These are phyloP conservation scores for Quercus agrifolia DNA, from an alignment of 306 rosid genomes.

Conservation along the genomic window DNA sequence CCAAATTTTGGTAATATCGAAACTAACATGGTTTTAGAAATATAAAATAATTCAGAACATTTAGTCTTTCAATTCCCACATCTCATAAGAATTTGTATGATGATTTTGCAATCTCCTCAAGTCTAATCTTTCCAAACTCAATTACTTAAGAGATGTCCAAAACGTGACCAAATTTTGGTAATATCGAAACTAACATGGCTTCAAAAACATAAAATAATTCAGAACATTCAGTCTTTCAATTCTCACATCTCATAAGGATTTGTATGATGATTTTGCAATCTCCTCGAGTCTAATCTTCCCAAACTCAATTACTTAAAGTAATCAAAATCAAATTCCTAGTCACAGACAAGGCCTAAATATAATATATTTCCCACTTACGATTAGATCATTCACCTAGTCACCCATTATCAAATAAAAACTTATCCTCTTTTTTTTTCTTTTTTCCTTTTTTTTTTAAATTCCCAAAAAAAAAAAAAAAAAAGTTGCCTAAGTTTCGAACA, in stretches of 20 bases:
- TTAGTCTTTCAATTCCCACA: not conserved
- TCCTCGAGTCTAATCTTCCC: not conserved
- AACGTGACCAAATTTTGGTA: too few relatives aligned
- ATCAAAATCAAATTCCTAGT: not conserved
- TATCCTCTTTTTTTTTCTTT: not conserved
- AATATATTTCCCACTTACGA: not conserved
- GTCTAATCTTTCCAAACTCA: not conserved
- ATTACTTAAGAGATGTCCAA: not conserved
- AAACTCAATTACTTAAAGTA: not conserved
- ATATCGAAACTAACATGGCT: too few relatives aligned
- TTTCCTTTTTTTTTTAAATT: not conserved
- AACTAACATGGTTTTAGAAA: too few relatives aligned
- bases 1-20: too few relatives aligned
- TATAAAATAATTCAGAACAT: not conserved
- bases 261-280: not conserved
- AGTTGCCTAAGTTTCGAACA: constrained; percentile 1
- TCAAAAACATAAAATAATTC: not conserved
- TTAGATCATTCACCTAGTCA: constrained; percentile 13
- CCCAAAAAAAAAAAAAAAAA: not conserved
- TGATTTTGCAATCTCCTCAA: not conserved
- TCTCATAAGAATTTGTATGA: not conserved
- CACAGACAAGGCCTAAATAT: constrained; percentile 26
- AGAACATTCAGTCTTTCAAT: not conserved
- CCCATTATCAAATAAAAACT: constrained; percentile 18
- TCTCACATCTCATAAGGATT: not conserved